Evolutionary conservation across 2,329 filamentous ascomycete species (phyloP), one percentile per base, ranked within the genome.

Genomic region (Fusarium secorum): DNA sequence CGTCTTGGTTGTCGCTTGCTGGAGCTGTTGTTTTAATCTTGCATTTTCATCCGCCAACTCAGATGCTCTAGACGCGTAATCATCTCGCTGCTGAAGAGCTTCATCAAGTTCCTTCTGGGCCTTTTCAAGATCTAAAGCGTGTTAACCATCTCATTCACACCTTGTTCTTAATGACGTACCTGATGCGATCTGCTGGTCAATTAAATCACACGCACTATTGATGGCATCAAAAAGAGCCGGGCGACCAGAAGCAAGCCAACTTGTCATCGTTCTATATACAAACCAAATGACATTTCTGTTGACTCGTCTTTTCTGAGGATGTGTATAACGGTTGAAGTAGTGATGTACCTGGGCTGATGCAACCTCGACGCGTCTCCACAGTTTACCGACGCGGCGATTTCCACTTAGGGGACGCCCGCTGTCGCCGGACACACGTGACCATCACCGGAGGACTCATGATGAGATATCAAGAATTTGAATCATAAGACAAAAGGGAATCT

Each of bases 201-300:
- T 80, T 28, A 79, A 73, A 62, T 81, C 77, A 62, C 83, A 84
- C 13, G 81, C 80, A 35, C 77, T 71, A n/a, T 74, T 74, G 11
- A 86, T 71, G 35, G 82, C 83, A 65, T 81, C 77, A 22, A 83
- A 75, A 18, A 86, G 72, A 30, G 81, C 78, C 49, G 80, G 77
- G 14, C 83, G 81, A 30, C 83, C 82, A 38, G 73, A 77, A 41
- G 74, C 70, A 46, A 83, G 79, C 81, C 82, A 84, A 64, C 75
- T 79, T 39, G 81, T 75, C 82, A 85, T 84, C 28, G n/a, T 54
- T 46, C 45, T 68, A 51, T 54, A 49, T 57, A 58, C 14, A 60
- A 64, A 46, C 13, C 38, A 32, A 51, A 48, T 20, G 45, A 42
- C 66, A 71, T 68, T 38, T 70, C 64, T 28, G 24, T 60, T 57